A percentile compares a stretch with the other conserved stretches of the same genome.
Evolutionary conservation across 768 basidiomycete genomes (phyloP).

Genomic region (Boletus pseudo-olivaceus): DNA sequence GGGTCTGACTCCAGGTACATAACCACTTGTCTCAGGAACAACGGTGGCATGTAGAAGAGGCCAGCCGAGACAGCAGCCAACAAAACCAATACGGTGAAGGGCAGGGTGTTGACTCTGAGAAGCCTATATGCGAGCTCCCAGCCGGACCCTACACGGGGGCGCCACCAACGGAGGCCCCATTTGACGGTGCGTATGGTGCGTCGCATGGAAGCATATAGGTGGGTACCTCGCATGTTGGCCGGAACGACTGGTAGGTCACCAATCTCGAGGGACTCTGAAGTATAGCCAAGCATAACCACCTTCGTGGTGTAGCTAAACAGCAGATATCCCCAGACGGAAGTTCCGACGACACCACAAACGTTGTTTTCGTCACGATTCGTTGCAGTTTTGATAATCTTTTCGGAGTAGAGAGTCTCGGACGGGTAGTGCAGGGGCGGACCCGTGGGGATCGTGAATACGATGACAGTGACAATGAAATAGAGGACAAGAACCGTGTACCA

Average conservation of each 20-base stretch:
- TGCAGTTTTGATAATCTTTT: conserved; percentile 56
- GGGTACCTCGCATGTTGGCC: conserved; percentile 62
- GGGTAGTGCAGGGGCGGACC: conserved; percentile 78
- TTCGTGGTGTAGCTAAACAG: conserved; percentile 89
- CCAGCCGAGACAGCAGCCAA: conserved; percentile 57
- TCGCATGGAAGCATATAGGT: conserved; percentile 65
- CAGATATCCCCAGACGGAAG: conserved; percentile 43
- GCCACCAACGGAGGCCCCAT: conserved; percentile 55
- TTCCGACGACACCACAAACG: conserved; percentile 59
- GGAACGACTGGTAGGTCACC: conserved; percentile 85
- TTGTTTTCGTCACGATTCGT: conserved; percentile 71
- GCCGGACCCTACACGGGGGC: conserved; percentile 57
- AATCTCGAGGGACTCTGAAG: conserved; percentile 71
- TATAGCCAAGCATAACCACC: conserved; percentile 81
- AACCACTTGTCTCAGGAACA: conserved; percentile 60
- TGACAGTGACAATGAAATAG: conserved; percentile 42
- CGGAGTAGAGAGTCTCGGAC: conserved; percentile 67
- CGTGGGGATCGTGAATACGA: conserved; percentile 53
- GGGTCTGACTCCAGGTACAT: conserved; percentile 64
- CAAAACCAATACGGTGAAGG: conserved; percentile 39
- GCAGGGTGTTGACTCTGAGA: conserved; percentile 49
- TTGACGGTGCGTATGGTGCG: conserved; percentile 47
- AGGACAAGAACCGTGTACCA: conserved; percentile 54
- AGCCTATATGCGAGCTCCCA: conserved; percentile 62
- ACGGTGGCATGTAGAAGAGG: conserved; percentile 62